phyloP scores from a whole-genome alignment of 164 flowering plant species.

The Vitis vinifera region ASM3070453v1 NC_081822.1:30297501-30298000 shows the following conservation, averaged over 20 bases:
- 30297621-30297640: slow-evolving; percentile 48
- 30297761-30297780: slow-evolving; percentile 53
- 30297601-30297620: slow-evolving; percentile 40
- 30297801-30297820: slow-evolving; percentile 35
- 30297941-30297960: slow-evolving; percentile 53
- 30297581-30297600: slow-evolving; percentile 13
- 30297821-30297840: slow-evolving; percentile 74
- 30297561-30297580: slow-evolving; percentile 20
- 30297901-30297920: slow-evolving; percentile 65
- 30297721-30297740: slow-evolving; percentile 12
- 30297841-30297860: slow-evolving; percentile 54
- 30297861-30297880: slow-evolving; percentile 36
- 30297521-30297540: slow-evolving; percentile 32
- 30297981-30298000: slow-evolving; percentile 24
- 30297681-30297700: slow-evolving; percentile 6
- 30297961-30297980: slow-evolving; percentile 29
- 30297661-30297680: slow-evolving; percentile 6
- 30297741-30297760: slow-evolving; percentile 63
- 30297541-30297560: slow-evolving; percentile 8
- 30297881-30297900: slow-evolving; percentile 74
- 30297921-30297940: slow-evolving; percentile 63
- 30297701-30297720: background rate
- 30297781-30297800: slow-evolving; percentile 23
- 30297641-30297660: slow-evolving; percentile 28
- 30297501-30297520: slow-evolving; percentile 8